phyloP scores from a whole-genome alignment of 768 basidiomycete species.

The Tremella fuciformis region DNA sequence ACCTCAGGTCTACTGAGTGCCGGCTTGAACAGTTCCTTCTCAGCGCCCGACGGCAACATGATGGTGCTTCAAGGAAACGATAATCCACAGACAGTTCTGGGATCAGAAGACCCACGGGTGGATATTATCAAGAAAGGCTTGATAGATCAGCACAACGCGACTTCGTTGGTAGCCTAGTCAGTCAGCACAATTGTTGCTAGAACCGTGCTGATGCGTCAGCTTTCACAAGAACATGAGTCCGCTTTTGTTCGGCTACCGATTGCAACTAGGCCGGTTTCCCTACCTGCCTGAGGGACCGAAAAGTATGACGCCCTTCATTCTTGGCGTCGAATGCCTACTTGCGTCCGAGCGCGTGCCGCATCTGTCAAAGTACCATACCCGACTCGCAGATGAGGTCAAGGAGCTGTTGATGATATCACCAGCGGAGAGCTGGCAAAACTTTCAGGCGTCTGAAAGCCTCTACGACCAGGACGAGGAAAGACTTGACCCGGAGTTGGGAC shows the following conservation, averaged over 20 bases:
- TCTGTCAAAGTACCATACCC: constrained; percentile 12
- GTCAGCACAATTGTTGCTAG: constrained; percentile 1
- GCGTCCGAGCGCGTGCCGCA: constrained; percentile 27
- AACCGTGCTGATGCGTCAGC: constrained; percentile 13
- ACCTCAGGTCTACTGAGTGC: constrained; percentile 1
- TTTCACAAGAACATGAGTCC: constrained; percentile 25
- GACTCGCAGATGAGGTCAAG: constrained; percentile 19
- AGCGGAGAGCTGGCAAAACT: constrained; percentile 25
- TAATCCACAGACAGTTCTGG: constrained; percentile 13
- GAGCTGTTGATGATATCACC: constrained; percentile 27
- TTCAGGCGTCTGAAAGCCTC: not conserved
- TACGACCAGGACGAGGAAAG: constrained; percentile 19
- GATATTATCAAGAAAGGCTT: constrained; percentile 33
- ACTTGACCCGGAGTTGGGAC: constrained; percentile 39
- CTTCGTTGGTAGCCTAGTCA: constrained; percentile 28
- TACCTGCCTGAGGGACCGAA: constrained; percentile 30
- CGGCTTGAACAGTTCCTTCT: not conserved
- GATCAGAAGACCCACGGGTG: constrained; percentile 25
- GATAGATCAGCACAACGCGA: constrained; percentile 19
- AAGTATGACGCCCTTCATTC: constrained; percentile 35
- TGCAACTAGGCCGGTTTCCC: constrained; percentile 32
- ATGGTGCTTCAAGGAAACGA: constrained; percentile 2
- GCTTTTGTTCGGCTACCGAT: constrained; percentile 30
- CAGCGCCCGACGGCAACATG: not conserved
- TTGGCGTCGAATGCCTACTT: constrained; percentile 33